Evolutionary conservation across 305 asterid genomes (phyloP).

Genomic region (Nicotiana rustica): DNA sequence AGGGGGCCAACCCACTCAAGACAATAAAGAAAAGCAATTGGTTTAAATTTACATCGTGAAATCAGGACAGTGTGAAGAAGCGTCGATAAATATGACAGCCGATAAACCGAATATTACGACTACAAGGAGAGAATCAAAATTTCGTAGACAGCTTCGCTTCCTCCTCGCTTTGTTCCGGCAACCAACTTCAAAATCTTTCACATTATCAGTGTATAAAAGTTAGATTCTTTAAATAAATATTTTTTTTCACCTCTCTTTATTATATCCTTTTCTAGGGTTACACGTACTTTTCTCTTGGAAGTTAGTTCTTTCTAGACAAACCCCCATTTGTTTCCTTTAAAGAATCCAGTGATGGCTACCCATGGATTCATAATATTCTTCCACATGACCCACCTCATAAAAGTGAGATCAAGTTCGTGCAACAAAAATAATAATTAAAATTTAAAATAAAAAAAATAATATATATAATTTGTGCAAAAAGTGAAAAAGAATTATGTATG

Average conservation of each 20-base stretch:
- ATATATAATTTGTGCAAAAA: background rate
- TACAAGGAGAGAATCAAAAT: no score
- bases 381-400: constrained; percentile 30
- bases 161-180: no score
- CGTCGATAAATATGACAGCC: no score
- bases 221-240: background rate
- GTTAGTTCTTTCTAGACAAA: background rate
- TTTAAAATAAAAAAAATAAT: no score
- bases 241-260: background rate
- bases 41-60: no score
- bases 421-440: no score
- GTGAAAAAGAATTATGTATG: constrained; percentile 23
- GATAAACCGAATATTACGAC: no score
- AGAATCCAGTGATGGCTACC: background rate
- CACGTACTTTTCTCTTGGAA: background rate
- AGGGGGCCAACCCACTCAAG: no score
- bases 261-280: background rate
- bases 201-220: background rate
- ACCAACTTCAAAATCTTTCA: no score
- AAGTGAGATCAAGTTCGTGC: background rate
- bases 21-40: no score
- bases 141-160: no score
- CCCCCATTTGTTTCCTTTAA: background rate
- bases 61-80: no score
- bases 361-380: constrained; percentile 36